Conservation (phyloP, 2,329 filamentous ascomycete genomes). For the Juglanconis oblonga region DNA sequence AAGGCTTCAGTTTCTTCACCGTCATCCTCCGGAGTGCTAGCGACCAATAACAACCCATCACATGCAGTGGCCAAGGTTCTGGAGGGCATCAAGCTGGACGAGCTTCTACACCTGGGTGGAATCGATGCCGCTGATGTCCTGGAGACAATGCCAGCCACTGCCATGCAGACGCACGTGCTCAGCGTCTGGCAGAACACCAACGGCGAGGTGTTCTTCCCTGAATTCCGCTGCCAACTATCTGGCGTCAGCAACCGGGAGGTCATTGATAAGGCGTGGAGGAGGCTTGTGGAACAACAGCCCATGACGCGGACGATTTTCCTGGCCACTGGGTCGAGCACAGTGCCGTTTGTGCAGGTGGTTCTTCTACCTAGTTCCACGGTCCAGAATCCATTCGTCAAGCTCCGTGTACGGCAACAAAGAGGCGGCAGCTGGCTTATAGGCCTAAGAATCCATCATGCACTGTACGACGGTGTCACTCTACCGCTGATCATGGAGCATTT, state of each 20-base stretch:
- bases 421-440: conserved; percentile 34
- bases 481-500: conserved; percentile 55
- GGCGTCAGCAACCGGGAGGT: conserved; percentile 33
- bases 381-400: conserved; percentile 20
- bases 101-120: conserved; percentile 36
- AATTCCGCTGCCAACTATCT: conserved; percentile 60
- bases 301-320: conserved; percentile 70
- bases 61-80: conserved; percentile 29
- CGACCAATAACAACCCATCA: neutral
- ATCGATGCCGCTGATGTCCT: conserved; percentile 49
- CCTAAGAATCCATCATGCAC: conserved; percentile 74
- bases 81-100: conserved; percentile 33
- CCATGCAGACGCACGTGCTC: conserved; percentile 81
- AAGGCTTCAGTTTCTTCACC: neutral
- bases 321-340: conserved; percentile 39
- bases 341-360: conserved; percentile 64
- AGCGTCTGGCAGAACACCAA: conserved; percentile 68
- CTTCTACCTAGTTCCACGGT: conserved; percentile 26
- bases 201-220: conserved; percentile 69
- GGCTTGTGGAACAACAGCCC: conserved; percentile 51
- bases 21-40: neutral
- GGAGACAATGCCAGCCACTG: conserved; percentile 62
- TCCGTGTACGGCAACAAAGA: conserved; percentile 20
- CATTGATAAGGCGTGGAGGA: conserved; percentile 60
- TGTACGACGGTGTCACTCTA: conserved; percentile 85